These are phyloP conservation scores for Xerocomellus dryophilus DNA, from an alignment of 768 basidiomycete genomes.

Conservation along the genomic window DNA sequence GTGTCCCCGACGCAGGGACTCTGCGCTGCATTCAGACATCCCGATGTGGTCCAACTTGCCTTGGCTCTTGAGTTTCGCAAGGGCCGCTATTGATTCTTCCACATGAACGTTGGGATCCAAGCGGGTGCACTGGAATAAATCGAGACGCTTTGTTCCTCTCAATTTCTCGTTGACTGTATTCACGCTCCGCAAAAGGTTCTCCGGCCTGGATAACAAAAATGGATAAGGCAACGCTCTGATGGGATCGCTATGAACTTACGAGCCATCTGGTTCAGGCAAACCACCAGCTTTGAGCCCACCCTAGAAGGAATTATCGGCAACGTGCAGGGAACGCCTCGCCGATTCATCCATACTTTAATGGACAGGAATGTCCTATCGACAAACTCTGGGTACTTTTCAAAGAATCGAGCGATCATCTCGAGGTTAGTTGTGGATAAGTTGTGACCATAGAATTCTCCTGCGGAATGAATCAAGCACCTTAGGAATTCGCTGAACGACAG, in stretches of 20 bases:
- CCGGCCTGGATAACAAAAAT: slow-evolving; percentile 17
- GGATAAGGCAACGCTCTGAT: not conserved
- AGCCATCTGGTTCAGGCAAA: slow-evolving; percentile 21
- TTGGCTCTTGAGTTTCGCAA: slow-evolving; percentile 36
- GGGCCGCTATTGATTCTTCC: slow-evolving; percentile 44
- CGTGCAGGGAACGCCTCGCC: too few species aligned
- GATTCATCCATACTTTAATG: slow-evolving; percentile 25
- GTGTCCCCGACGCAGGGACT: slow-evolving; percentile 43
- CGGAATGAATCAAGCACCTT: not conserved
- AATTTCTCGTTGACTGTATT: slow-evolving; percentile 42
- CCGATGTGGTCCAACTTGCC: slow-evolving; percentile 52
- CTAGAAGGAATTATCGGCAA: slow-evolving; percentile 2
- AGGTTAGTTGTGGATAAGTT: slow-evolving; percentile 43
- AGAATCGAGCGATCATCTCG: slow-evolving; percentile 50
- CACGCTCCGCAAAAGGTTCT: slow-evolving; percentile 46
- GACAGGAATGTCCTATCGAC: slow-evolving; percentile 37
- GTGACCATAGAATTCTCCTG: slow-evolving; percentile 58
- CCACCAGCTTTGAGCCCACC: slow-evolving; percentile 5
- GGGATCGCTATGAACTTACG: slow-evolving; percentile 16
- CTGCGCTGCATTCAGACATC: slow-evolving; percentile 50
- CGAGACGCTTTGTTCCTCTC: slow-evolving; percentile 53
- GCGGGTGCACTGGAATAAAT: slow-evolving; percentile 55
- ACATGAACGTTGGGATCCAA: slow-evolving; percentile 41
- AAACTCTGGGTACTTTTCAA: slow-evolving; percentile 38
- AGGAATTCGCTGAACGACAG: not conserved